phyloP scores from a whole-genome alignment of 176 grass and related monocot genomes.

The Phragmites australis region DNA sequence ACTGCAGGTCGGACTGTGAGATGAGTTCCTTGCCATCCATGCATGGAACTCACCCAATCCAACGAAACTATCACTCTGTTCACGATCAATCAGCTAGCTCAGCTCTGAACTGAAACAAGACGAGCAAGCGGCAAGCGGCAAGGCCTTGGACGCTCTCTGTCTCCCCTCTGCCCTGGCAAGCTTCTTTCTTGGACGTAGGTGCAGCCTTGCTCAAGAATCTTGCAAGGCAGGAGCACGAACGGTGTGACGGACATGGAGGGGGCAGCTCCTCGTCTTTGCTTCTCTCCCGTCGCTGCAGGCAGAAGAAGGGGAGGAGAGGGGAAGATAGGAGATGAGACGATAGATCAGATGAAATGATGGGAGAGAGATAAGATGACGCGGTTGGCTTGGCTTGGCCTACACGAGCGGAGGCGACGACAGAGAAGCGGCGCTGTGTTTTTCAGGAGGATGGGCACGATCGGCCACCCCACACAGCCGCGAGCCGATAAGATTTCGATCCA shows the following conservation, averaged over 20 bases:
- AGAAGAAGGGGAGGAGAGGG: neutral
- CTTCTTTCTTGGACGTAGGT: neutral
- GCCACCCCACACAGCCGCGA: neutral
- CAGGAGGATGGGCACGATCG: slow-evolving; percentile 18
- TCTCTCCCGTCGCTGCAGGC: too few relatives aligned
- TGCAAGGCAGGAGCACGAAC: neutral
- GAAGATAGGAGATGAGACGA: neutral
- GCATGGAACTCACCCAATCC: slow-evolving; percentile 41
- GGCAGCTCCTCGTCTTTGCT: too few relatives aligned
- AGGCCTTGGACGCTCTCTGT: neutral
- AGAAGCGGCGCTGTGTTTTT: neutral
- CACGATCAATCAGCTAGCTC: neutral
- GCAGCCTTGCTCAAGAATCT: neutral
- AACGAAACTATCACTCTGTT: neutral
- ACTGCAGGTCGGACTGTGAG: slow-evolving; percentile 61
- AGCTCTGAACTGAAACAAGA: neutral
- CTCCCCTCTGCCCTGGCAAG: neutral
- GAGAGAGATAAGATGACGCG: slow-evolving; percentile 55
- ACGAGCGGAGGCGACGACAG: neutral
- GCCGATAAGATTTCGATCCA: slow-evolving; percentile 35
- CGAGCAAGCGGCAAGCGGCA: too few relatives aligned
- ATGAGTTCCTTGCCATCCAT: slow-evolving; percentile 84
- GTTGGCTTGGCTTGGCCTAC: slow-evolving; percentile 42
- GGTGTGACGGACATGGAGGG: neutral
- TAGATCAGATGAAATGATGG: slow-evolving; percentile 43